These are phyloP conservation scores for Eimeria maxima DNA, from an alignment of 169 alveolate genomes.

Conservation along the genomic window DNA sequence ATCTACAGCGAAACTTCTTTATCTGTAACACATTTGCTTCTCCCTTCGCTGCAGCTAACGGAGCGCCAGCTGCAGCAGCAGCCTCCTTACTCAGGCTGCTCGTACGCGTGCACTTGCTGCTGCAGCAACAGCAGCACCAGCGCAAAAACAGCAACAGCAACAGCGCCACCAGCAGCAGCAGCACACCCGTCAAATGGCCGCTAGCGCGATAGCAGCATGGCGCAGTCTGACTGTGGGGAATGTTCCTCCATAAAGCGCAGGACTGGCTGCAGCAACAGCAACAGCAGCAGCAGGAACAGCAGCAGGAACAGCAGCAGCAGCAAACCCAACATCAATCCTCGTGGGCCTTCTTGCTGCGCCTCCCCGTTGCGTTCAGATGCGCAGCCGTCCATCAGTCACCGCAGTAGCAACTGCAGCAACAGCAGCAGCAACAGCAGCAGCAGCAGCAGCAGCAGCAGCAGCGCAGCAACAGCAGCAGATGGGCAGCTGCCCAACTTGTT, in stretches of 20 bases:
- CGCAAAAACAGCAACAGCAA: background rate
- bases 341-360: background rate
- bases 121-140: background rate
- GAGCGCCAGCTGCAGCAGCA: background rate
- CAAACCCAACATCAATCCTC: background rate
- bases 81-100: no score
- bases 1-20: background rate
- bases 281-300: conserved; percentile 1
- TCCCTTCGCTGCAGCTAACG: background rate
- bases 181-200: background rate
- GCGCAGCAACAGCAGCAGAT: background rate
- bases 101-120: no score
- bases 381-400: background rate
- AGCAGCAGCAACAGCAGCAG: no score
- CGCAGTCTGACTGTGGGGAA: background rate
- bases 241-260: background rate
- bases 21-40: background rate
- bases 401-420: conserved; percentile 32
- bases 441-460: conserved; percentile 58
- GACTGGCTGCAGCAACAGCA: background rate
- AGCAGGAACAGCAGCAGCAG: background rate
- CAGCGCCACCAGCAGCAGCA: background rate
- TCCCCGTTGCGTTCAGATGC: background rate
- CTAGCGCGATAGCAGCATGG: background rate
- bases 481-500: background rate